A percentile compares a stretch with the other conserved stretches of the same genome.
phyloP scores from a whole-genome alignment of 768 basidiomycete species.

The Rickenella mellea region DNA sequence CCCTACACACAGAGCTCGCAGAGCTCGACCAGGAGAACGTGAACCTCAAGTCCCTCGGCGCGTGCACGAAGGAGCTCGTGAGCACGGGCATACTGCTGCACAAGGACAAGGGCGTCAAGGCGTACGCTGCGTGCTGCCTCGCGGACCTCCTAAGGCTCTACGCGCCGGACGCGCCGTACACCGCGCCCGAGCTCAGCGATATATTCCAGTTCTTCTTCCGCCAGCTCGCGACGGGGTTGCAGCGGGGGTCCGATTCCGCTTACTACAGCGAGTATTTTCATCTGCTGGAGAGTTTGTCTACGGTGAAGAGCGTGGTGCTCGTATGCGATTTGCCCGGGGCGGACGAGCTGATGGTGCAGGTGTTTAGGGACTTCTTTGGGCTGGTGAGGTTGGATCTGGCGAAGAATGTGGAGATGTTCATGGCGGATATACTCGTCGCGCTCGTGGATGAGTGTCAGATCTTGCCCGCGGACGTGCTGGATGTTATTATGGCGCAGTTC shows the following conservation, averaged over 20 bases:
- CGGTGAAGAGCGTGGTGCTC: slow-evolving; percentile 90
- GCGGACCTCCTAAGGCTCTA: slow-evolving; percentile 90
- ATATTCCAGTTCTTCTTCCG: slow-evolving; percentile 96
- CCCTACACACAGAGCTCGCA: slow-evolving; percentile 67
- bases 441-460: slow-evolving; percentile 79
- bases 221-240: slow-evolving; percentile 68
- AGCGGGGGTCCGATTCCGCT: slow-evolving; percentile 66
- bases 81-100: slow-evolving; percentile 75
- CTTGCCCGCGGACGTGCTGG: slow-evolving; percentile 72
- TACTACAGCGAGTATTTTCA: slow-evolving; percentile 93
- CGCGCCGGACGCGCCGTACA: slow-evolving; percentile 96
- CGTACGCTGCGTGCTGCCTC: slow-evolving; percentile 87
- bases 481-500: slow-evolving; percentile 79
- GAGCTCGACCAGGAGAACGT: slow-evolving; percentile 82
- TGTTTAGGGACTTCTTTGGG: slow-evolving; percentile 78
- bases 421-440: slow-evolving; percentile 85
- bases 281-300: slow-evolving; percentile 86
- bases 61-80: slow-evolving; percentile 72
- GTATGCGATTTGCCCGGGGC: slow-evolving; percentile 84
- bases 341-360: slow-evolving; percentile 74
- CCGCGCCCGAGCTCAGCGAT: slow-evolving; percentile 77
- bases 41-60: slow-evolving; percentile 61
- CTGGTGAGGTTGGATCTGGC: slow-evolving; percentile 65
- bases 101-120: slow-evolving; percentile 94
- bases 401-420: slow-evolving; percentile 77